Evolutionary conservation across 1,284 basidiomycete genomes (phyloP).

Genomic region (Abortiporus biennis): DNA sequence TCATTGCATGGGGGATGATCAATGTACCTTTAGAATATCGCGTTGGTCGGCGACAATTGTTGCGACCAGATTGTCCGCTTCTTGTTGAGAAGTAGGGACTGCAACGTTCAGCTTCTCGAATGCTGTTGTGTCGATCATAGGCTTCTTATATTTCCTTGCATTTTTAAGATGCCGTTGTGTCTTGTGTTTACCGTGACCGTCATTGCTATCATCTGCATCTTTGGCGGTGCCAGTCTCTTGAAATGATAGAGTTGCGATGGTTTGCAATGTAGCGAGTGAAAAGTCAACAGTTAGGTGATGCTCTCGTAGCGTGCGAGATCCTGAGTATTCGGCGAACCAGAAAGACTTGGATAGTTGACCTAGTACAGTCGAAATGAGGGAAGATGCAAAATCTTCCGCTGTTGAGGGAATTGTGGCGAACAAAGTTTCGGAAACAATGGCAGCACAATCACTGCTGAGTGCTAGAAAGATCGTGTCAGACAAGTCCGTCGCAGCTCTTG

Average conservation of each 20-base stretch:
- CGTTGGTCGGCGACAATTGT: constrained; percentile 21
- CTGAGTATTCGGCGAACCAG: too few species aligned
- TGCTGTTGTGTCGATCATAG: constrained; percentile 17
- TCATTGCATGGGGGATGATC: background rate
- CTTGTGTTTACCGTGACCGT: constrained; percentile 7
- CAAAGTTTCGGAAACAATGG: background rate
- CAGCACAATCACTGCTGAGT: constrained; percentile 1
- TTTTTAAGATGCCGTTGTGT: constrained; percentile 9
- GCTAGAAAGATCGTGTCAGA: too few species aligned
- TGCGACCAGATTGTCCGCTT: constrained; percentile 16
- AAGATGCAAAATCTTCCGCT: too few species aligned
- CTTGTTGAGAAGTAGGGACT: constrained; percentile 20
- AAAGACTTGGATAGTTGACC: too few species aligned
- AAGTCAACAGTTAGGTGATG: constrained; percentile 9
- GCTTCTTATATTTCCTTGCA: background rate
- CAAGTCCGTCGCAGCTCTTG: too few species aligned
- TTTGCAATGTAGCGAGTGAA: constrained; percentile 3
- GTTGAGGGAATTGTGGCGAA: too few species aligned
- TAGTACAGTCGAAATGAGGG: too few species aligned
- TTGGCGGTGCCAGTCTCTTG: too few species aligned
- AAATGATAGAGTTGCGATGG: constrained; percentile 2
- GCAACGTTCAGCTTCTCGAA: constrained; percentile 22
- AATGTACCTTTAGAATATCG: constrained; percentile 23
- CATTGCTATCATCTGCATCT: too few species aligned
- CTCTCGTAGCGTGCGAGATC: constrained; percentile 1